Evolutionary conservation across 2,329 filamentous ascomycete species (phyloP).

Genomic region (Hymenotorrendiella dingleyae): DNA sequence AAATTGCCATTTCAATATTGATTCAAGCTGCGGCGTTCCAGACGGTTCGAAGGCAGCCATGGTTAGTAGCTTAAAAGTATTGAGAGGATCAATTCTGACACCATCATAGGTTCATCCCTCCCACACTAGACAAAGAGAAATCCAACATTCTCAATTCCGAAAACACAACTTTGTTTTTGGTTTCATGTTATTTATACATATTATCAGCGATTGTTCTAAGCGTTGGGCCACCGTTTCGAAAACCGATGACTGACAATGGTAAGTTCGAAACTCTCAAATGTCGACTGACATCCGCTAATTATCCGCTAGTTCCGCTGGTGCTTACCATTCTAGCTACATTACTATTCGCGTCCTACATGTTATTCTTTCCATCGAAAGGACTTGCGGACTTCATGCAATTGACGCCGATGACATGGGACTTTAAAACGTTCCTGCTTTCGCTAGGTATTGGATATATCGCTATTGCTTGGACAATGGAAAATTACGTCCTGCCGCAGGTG

Average conservation of each 20-base stretch:
- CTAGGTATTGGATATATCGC: slow-evolving; percentile 66
- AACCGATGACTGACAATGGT: slow-evolving; percentile 75
- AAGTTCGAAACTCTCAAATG: slow-evolving; percentile 38
- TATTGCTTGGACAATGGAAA: slow-evolving; percentile 66
- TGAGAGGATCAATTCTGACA: neutral
- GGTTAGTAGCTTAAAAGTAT: slow-evolving; percentile 43
- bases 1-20: slow-evolving; percentile 74
- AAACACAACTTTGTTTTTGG: slow-evolving; percentile 84
- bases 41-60: slow-evolving; percentile 70
- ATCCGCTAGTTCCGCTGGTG: slow-evolving; percentile 72
- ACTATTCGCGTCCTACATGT: slow-evolving; percentile 69
- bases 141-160: slow-evolving; percentile 87
- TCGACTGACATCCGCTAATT: no score
- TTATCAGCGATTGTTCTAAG: slow-evolving; percentile 83
- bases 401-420: slow-evolving; percentile 66
- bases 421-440: slow-evolving; percentile 65
- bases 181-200: slow-evolving; percentile 93
- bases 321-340: slow-evolving; percentile 66
- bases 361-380: slow-evolving; percentile 66
- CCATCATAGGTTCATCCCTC: slow-evolving; percentile 63
- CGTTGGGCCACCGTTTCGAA: slow-evolving; percentile 85
- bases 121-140: slow-evolving; percentile 68
- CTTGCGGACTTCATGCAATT: slow-evolving; percentile 76
- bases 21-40: slow-evolving; percentile 71
- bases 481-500: slow-evolving; percentile 60